Base-by-base conservation (phyloP, 2,329 filamentous ascomycete genomes). In the Beauveria medogensis region DNA sequence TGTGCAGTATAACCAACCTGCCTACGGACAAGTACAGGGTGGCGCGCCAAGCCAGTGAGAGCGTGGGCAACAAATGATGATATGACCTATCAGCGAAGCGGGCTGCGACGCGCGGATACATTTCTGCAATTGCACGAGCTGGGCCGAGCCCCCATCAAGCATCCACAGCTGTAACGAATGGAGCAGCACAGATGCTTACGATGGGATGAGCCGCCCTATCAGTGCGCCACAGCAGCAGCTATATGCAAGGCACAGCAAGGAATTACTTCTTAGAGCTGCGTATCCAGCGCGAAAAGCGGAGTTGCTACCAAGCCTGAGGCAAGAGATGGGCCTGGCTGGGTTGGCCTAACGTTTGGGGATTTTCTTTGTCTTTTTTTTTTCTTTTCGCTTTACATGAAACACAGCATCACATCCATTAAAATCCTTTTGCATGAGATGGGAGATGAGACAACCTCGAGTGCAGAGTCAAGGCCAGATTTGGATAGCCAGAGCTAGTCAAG, bases 1-100 rank as follows among this genome's bases (percentile, higher is more conserved):
- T 58, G 82, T 87, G 74, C 88, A 88, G 70, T 90, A 88, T 69
- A 88, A 86, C 69, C 89, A 91, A 70, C 88, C 89, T 43, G 84
- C 85, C 58, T 92, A 88, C 73, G 79, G 80, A 62, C 83, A 85
- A 37, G 89, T 89, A 66, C 89, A 89, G 66, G 83, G 84, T 52
- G 72, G 57, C 46, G 85, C 82, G 67, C 87, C 89, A 73, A 89
- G 89, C 90, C 85, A 83, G 89, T 87, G 66, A 61, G 55, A 30
- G 26, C n/a, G 12, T 18, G 14, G 28, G 20, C 28, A 24, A 40
- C 12, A 30, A 55, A 55, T 52, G 34, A 40, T 34, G 41, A 26
- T 28, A 48, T 37, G 20, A 53, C 34, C 26, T 24, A 20, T 28
- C 44, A 44, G 28, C 44, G 56, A 61, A 40, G 64, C 65, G 87